Evolutionary conservation across 306 rosid species (phyloP).

Genomic region (Prunus mume): DNA sequence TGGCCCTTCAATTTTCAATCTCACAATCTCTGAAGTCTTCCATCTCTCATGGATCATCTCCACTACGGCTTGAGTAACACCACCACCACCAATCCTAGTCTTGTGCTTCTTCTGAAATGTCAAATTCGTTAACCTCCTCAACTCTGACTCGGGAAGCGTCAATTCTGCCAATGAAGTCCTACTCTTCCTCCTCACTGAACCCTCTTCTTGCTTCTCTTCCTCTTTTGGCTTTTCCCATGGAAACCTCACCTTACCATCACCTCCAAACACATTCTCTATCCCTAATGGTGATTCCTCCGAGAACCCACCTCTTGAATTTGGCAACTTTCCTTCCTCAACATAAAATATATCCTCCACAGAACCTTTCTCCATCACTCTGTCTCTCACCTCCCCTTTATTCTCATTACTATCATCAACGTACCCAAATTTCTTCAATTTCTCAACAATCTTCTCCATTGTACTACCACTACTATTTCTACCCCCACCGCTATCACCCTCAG

Average conservation of each 20-base stretch:
- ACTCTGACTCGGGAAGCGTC: slow-evolving; percentile 89
- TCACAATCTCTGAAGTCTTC: slow-evolving; percentile 78
- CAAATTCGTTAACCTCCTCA: slow-evolving; percentile 73
- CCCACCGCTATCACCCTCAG: slow-evolving; percentile 26
- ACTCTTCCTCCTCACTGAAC: slow-evolving; percentile 35
- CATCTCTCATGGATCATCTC: slow-evolving; percentile 86
- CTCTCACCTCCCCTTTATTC: slow-evolving; percentile 24
- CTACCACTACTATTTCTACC: slow-evolving; percentile 36
- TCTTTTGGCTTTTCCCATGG: slow-evolving; percentile 88
- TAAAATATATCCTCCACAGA: slow-evolving; percentile 86
- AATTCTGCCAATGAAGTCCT: slow-evolving; percentile 74
- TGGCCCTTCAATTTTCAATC: slow-evolving; percentile 83
- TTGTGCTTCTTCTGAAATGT: slow-evolving; percentile 92
- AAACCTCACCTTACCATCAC: slow-evolving; percentile 68
- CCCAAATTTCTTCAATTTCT: slow-evolving; percentile 79
- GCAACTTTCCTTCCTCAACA: slow-evolving; percentile 88
- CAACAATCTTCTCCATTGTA: slow-evolving; percentile 87
- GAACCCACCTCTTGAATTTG: slow-evolving; percentile 78
- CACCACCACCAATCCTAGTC: slow-evolving; percentile 80
- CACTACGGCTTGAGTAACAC: slow-evolving; percentile 85
- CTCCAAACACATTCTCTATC: slow-evolving; percentile 54
- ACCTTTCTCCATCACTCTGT: slow-evolving; percentile 72
- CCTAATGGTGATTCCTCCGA: slow-evolving; percentile 66
- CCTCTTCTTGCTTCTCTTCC: slow-evolving; percentile 35
- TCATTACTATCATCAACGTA: slow-evolving; percentile 47